Conservation (phyloP, 2,329 filamentous ascomycete genomes). For the Huntiella abstrusa region DNA sequence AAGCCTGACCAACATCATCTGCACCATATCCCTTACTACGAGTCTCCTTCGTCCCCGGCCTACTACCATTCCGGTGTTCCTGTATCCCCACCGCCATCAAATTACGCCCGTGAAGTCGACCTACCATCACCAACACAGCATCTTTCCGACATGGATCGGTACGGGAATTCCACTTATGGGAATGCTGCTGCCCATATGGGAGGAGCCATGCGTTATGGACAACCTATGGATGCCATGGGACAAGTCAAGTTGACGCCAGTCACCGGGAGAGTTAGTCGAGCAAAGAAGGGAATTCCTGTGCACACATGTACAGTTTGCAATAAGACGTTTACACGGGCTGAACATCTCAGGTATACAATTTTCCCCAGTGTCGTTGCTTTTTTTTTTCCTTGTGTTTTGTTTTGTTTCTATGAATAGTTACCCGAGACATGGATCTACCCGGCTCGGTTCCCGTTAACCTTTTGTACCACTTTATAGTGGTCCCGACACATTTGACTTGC, state of each 20-base stretch:
- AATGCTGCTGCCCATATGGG: not conserved
- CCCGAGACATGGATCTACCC: no score
- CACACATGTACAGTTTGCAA: constrained; percentile 28
- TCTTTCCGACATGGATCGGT: not conserved
- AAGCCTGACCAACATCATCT: not conserved
- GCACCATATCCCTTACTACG: not conserved
- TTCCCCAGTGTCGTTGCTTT: not conserved
- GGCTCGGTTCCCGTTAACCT: no score
- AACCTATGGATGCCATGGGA: not conserved
- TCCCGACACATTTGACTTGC: no score
- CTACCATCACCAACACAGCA: not conserved
- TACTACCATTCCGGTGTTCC: not conserved
- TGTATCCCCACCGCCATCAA: not conserved
- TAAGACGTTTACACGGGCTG: constrained; percentile 43
- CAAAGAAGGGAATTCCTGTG: constrained; percentile 40
- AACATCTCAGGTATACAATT: constrained; percentile 35
- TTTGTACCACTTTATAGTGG: no score
- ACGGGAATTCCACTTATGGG: not conserved
- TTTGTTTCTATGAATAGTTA: no score
- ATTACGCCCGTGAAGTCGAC: not conserved
- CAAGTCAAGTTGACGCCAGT: constrained; percentile 36
- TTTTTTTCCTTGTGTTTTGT: no score
- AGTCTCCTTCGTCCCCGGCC: not conserved
- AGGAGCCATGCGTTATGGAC: not conserved
- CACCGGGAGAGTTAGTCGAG: constrained; percentile 36